Base-by-base conservation (phyloP, 192 early-diverging fungal genomes). In the Coemansia sp. region DNA sequence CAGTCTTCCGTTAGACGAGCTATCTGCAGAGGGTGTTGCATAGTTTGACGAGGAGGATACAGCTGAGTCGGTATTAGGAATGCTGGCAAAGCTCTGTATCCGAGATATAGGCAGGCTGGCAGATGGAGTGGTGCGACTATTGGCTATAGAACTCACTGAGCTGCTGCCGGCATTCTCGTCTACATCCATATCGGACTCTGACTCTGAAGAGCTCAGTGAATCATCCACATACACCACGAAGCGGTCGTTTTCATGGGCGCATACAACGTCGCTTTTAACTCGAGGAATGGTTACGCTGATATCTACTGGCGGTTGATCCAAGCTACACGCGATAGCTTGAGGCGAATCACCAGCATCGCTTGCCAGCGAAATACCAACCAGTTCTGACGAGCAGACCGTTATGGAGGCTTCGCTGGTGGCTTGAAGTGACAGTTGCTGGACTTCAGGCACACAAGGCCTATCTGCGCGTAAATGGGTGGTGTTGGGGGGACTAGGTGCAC, bases 401-500 rank as follows among this genome's bases (percentile, higher is more conserved):
- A 26, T 26, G 23, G 23, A 4, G 23, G 23, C 23, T 26, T 26
- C 23, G 23, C 4, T 26, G 2, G 23, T 26, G 4, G 23, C 23
- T 26, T 26, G 23, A 4, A 4, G 2, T 26, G 23, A 26, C 23
- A 4, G 23, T 4, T 26, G 23, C 23, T 26, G 23, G 23, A 4
- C 23, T 26, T 1, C 23, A 26, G 23, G 23, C 23, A 26, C 23
- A 26, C 1, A 26, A 26, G 23, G 4, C 23, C 58, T 44, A 3
- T 56, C 47, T 12, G 64, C 57, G 17, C 39, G 48, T 14, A 59
- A 59, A 14, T 58, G 59, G 23, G 23, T 40, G 23, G 23, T 40
- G 32, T 55, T 62, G 3, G 70, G 70, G 11, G 70, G 70, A 14
- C 70, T 73, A n/a, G 70, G 70, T 5, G 70, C 70, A 5, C 60